Conservation (phyloP, 345 rosid genomes). For the Mangifera indica region DNA sequence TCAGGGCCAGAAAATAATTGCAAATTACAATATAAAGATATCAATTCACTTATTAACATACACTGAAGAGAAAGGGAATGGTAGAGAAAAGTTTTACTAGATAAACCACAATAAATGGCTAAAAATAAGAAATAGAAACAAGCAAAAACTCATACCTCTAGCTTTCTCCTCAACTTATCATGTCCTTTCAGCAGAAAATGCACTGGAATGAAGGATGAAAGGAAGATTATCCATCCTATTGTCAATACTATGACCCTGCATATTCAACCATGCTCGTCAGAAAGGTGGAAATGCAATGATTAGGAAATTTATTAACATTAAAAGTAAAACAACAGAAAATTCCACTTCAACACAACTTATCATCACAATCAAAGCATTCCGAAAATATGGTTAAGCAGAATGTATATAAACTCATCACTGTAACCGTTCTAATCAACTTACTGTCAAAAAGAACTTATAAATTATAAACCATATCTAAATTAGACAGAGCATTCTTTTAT, state of each 20-base stretch:
- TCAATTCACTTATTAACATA: background rate
- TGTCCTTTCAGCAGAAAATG: slow-evolving; percentile 75
- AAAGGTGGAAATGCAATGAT: too few relatives aligned
- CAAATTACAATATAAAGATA: too few relatives aligned
- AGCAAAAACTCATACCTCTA: slow-evolving; percentile 55
- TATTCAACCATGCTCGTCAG: slow-evolving; percentile 18
- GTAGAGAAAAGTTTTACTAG: background rate
- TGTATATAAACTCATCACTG: too few relatives aligned
- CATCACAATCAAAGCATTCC: too few relatives aligned
- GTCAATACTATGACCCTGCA: slow-evolving; percentile 76
- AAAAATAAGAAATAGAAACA: slow-evolving; percentile 5
- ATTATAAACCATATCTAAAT: background rate
- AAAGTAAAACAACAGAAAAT: too few relatives aligned
- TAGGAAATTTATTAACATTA: too few relatives aligned
- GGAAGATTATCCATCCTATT: slow-evolving; percentile 90
- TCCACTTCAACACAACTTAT: too few relatives aligned
- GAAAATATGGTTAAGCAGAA: too few relatives aligned
- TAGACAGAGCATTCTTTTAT: background rate
- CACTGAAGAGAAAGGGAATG: background rate
- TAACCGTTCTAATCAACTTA: background rate
- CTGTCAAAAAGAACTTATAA: background rate
- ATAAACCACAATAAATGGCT: background rate
- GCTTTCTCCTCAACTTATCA: slow-evolving; percentile 69
- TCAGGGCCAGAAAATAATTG: too few relatives aligned
- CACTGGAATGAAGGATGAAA: slow-evolving; percentile 72